Conservation (phyloP, 2,329 filamentous ascomycete species). For the Aspergillus aculeatinus region DNA sequence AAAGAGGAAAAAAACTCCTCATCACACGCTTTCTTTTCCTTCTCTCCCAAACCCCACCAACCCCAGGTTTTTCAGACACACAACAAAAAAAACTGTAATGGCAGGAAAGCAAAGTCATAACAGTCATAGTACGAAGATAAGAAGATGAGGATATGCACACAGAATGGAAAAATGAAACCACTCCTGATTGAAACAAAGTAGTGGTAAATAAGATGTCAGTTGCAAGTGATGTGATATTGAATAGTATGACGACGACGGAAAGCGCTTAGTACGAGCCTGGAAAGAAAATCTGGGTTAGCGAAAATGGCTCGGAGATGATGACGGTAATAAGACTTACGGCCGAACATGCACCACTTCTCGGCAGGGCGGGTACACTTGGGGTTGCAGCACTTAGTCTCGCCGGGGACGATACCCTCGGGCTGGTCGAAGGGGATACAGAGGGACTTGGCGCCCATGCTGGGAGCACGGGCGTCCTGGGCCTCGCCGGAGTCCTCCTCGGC, state of each 20-base stretch:
- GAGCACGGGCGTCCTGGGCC: constrained; percentile 69
- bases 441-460: constrained; percentile 74
- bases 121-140: constrained; percentile 11
- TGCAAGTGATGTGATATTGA: not conserved
- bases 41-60: not conserved
- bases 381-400: constrained; percentile 88
- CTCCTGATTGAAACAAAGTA: not conserved
- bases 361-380: constrained; percentile 76
- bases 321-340: constrained; percentile 52
- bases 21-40: not conserved
- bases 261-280: constrained; percentile 32
- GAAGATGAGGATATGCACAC: not conserved
- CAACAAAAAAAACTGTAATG: constrained; percentile 6
- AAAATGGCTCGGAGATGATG: not conserved
- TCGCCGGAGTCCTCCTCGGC: constrained; percentile 61
- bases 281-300: constrained; percentile 7
- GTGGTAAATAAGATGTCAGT: not conserved
- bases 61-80: not conserved
- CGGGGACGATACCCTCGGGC: constrained; percentile 73
- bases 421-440: constrained; percentile 82
- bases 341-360: constrained; percentile 90
- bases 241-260: not conserved
- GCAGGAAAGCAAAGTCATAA: constrained; percentile 13
- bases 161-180: not conserved
- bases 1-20: not conserved